Percentiles rank a stretch among this genome's conserved stretches.
phyloP scores from a whole-genome alignment of 148 eudicot genomes.

The Diospyros kaki region DNA sequence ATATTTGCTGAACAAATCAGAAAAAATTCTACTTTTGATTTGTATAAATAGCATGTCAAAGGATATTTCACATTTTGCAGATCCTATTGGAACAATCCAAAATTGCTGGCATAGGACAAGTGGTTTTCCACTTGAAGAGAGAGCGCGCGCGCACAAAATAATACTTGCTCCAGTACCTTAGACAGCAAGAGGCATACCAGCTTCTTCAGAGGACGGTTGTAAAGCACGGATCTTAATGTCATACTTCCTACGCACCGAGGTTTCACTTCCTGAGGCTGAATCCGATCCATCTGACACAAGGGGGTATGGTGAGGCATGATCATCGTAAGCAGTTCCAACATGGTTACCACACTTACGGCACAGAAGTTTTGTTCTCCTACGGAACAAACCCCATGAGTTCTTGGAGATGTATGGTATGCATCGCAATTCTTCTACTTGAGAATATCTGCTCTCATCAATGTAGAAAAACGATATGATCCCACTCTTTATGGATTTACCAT shows the following conservation, averaged over 20 bases:
- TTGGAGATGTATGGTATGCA: conserved; percentile 58
- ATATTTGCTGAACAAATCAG: neutral
- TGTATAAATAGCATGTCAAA: neutral
- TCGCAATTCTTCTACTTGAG: conserved; percentile 46
- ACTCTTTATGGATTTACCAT: conserved; percentile 61
- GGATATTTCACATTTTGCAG: neutral
- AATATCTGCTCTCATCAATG: conserved; percentile 66
- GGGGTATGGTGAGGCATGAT: conserved; percentile 25
- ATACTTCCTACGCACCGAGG: conserved; percentile 32
- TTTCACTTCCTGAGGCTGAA: conserved; percentile 34
- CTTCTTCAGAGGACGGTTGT: conserved; percentile 54
- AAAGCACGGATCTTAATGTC: conserved; percentile 64
- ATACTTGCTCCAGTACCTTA: conserved; percentile 16
- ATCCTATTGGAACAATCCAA: neutral
- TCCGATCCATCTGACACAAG: conserved; percentile 39
- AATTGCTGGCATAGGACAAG: no score
- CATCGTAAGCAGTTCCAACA: conserved; percentile 48
- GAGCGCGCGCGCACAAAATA: neutral
- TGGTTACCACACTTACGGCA: conserved; percentile 71
- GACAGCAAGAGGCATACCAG: conserved; percentile 35
- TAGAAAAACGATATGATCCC: conserved; percentile 69
- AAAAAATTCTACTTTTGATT: neutral
- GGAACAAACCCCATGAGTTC: conserved; percentile 66
- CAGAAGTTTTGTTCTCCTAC: conserved; percentile 48
- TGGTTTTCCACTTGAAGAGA: no score